Evolutionary conservation across 2,329 filamentous ascomycete genomes (phyloP).

Genomic region (Talaromyces pinophilus): DNA sequence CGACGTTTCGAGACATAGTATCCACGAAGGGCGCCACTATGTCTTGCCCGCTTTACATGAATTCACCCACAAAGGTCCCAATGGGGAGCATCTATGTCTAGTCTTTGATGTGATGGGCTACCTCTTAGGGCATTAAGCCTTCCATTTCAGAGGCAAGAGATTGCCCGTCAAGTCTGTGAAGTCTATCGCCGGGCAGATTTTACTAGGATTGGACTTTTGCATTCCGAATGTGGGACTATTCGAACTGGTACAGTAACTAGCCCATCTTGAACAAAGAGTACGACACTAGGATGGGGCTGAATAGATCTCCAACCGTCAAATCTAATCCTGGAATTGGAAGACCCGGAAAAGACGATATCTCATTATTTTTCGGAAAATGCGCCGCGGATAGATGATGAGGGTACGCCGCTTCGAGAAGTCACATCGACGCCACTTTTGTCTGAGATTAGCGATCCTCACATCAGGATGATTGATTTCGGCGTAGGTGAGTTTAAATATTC

Average conservation of each 20-base stretch:
- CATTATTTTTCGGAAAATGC: not conserved
- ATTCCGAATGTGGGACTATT: conserved; percentile 29
- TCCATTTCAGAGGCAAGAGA: conserved; percentile 25
- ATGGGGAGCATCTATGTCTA: conserved; percentile 34
- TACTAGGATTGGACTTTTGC: not conserved
- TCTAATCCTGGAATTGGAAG: not conserved
- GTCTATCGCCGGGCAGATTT: not conserved
- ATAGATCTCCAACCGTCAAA: not conserved
- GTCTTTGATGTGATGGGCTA: conserved; percentile 33
- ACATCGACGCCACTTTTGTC: not conserved
- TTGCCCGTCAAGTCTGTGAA: not conserved
- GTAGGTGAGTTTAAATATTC: not conserved
- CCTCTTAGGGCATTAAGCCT: conserved; percentile 29
- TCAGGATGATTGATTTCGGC: conserved; percentile 1
- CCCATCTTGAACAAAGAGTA: too few relatives aligned
- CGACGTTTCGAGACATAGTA: conserved; percentile 15
- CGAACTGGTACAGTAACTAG: conserved; percentile 29
- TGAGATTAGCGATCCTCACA: not conserved
- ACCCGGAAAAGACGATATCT: not conserved
- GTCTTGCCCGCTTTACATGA: conserved; percentile 28
- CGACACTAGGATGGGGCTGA: too few relatives aligned
- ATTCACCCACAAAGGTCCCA: conserved; percentile 32
- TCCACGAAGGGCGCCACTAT: conserved; percentile 28
- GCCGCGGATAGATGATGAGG: not conserved
- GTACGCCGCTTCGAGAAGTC: not conserved